A percentile compares a stretch with the other conserved stretches of the same genome.
Conservation (phyloP, 164 flowering plant genomes). For the Chimonanthus praecox region DNA sequence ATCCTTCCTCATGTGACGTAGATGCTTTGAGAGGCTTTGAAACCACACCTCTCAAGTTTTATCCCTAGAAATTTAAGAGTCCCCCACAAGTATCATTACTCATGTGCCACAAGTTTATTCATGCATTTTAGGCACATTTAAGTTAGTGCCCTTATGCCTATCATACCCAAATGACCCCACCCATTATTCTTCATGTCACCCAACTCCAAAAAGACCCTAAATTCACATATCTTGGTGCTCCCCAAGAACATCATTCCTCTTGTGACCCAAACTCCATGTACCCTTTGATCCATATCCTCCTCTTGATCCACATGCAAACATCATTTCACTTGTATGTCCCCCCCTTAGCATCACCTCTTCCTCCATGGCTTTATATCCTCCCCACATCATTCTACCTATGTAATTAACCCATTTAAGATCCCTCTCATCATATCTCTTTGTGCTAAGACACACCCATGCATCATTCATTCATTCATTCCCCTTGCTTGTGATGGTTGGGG, state of each 20-base stretch:
- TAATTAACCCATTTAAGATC: background rate
- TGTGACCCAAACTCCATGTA: background rate
- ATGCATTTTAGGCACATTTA: background rate
- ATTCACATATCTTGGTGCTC: background rate
- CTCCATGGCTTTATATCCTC: background rate
- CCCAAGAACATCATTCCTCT: constrained; percentile 11
- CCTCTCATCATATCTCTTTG: constrained; percentile 12
- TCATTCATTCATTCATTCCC: constrained; percentile 10
- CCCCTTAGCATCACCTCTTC: background rate
- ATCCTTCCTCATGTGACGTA: background rate
- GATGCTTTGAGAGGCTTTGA: background rate
- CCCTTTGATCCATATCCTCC: constrained; percentile 6
- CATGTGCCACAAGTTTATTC: constrained; percentile 10
- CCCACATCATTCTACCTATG: constrained; percentile 2
- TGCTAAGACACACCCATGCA: constrained; percentile 10
- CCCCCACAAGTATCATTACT: constrained; percentile 12
- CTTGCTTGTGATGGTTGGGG: background rate
- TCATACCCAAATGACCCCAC: constrained; percentile 5
- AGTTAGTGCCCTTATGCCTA: constrained; percentile 10
- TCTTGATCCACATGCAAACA: constrained; percentile 12
- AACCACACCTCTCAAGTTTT: background rate
- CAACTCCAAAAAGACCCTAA: background rate
- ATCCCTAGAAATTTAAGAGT: background rate
- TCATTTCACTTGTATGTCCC: constrained; percentile 12
- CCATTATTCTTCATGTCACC: constrained; percentile 4